Percentiles rank a stretch among this genome's conserved stretches.
phyloP scores from a whole-genome alignment of 257 asterid genomes.

The Nicotiana paniculata region DNA sequence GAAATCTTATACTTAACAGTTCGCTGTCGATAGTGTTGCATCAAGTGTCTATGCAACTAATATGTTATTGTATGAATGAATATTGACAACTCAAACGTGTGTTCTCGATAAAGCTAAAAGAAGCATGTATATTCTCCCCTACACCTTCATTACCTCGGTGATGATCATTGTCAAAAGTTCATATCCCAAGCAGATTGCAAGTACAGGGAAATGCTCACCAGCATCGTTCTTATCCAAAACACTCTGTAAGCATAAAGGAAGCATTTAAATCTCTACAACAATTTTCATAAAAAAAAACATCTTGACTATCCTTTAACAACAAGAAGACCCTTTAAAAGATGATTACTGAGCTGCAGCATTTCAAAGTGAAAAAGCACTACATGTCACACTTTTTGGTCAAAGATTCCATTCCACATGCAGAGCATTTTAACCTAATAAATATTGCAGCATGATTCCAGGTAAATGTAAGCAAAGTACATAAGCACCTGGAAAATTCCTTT shows the following conservation, averaged over 20 bases:
- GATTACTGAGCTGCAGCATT: too few relatives aligned
- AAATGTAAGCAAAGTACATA: not conserved
- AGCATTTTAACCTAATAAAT: not conserved
- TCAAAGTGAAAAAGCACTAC: too few relatives aligned
- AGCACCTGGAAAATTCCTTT: conserved; percentile 66
- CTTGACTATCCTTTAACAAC: too few relatives aligned
- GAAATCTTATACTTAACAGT: too few relatives aligned
- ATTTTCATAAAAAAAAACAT: not conserved
- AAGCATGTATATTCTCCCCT: too few relatives aligned
- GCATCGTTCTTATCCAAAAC: conserved; percentile 69
- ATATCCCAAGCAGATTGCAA: conserved; percentile 92
- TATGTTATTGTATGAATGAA: too few relatives aligned
- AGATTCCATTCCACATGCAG: too few relatives aligned
- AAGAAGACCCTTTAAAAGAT: too few relatives aligned
- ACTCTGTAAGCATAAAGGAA: conserved; percentile 35
- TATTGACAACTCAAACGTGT: not conserved
- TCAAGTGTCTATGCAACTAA: not conserved
- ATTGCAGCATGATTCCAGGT: not conserved
- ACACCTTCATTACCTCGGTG: conserved; percentile 48
- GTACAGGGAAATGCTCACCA: conserved; percentile 79
- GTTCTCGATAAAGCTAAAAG: not conserved
- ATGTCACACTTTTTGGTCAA: not conserved
- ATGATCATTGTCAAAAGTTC: conserved; percentile 79
- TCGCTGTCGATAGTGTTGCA: not conserved
- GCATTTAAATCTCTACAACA: not conserved